Evolutionary conservation across 805 yeast species (phyloP).

Genomic region (Lipomyces mesembrius): DNA sequence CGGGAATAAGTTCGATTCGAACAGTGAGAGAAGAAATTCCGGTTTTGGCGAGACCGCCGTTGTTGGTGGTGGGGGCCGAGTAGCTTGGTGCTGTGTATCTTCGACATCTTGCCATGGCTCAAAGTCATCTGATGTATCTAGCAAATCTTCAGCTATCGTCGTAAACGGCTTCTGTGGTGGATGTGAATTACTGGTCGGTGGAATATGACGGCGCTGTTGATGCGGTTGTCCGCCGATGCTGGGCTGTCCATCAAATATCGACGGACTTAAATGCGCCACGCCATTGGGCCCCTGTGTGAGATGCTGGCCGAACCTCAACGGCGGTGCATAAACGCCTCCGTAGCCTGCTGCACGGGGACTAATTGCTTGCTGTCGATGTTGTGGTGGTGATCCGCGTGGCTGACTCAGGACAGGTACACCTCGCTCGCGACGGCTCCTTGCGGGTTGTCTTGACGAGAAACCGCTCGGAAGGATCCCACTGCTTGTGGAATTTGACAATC

Average conservation of each 20-base stretch:
- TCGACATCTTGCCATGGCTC: conserved; percentile 30
- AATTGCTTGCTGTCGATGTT: neutral
- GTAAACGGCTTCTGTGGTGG: neutral
- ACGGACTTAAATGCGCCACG: neutral
- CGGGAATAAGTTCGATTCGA: conserved; percentile 31
- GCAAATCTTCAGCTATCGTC: conserved; percentile 1
- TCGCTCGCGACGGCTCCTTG: neutral
- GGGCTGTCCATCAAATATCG: neutral
- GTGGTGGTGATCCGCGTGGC: neutral
- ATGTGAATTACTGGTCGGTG: neutral
- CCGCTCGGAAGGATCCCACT: neutral
- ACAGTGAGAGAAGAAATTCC: conserved; percentile 29
- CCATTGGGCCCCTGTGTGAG: neutral
- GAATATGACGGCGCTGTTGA: neutral
- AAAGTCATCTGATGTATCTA: conserved; percentile 11
- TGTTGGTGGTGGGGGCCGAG: neutral
- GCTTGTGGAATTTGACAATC: neutral
- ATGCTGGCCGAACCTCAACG: conserved; percentile 7
- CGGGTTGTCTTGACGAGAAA: neutral
- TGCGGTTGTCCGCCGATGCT: neutral
- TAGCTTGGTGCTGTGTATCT: neutral
- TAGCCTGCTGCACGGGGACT: neutral
- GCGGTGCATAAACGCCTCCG: neutral
- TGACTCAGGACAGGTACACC: neutral
- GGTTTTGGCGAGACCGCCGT: conserved; percentile 24